A percentile compares a stretch with the other conserved stretches of the same genome.
phyloP scores from a whole-genome alignment of 2,329 filamentous ascomycete species.

The Epichloe brachyelytri region DNA sequence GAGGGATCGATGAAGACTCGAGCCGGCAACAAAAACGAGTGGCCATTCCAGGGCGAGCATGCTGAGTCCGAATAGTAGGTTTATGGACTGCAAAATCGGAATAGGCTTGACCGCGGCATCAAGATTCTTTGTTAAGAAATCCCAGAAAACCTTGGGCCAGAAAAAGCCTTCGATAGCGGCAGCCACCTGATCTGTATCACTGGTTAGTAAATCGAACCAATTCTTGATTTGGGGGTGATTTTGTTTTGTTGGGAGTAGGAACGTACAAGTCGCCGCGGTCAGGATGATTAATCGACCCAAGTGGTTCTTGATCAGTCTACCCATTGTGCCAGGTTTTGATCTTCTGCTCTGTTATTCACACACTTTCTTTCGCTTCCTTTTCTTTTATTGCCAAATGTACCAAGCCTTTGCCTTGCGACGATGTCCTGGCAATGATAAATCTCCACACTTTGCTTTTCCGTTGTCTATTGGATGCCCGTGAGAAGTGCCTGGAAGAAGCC shows the following conservation, averaged over 20 bases:
- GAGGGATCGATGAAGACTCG: conserved; percentile 71
- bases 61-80: conserved; percentile 66
- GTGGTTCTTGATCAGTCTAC: conserved; percentile 98
- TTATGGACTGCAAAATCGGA: conserved; percentile 83
- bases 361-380: conserved; percentile 5
- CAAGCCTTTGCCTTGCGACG: not conserved
- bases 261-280: conserved; percentile 64
- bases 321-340: conserved; percentile 46
- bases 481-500: not conserved
- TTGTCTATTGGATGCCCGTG: not conserved
- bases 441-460: not conserved
- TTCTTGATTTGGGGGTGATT: not conserved
- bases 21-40: conserved; percentile 61
- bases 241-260: conserved; percentile 8
- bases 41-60: conserved; percentile 90
- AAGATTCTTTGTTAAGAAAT: conserved; percentile 84
- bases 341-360: not conserved
- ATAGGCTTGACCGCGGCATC: conserved; percentile 75
- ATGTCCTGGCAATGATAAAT: not conserved
- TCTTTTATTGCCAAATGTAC: not conserved
- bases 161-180: conserved; percentile 82
- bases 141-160: conserved; percentile 99
- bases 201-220: conserved; percentile 8
- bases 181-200: conserved; percentile 63
- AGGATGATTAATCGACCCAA: conserved; percentile 91